These are phyloP conservation scores for Nicotiana sylvestris DNA, from an alignment of 257 asterid genomes.

Conservation along the genomic window DNA sequence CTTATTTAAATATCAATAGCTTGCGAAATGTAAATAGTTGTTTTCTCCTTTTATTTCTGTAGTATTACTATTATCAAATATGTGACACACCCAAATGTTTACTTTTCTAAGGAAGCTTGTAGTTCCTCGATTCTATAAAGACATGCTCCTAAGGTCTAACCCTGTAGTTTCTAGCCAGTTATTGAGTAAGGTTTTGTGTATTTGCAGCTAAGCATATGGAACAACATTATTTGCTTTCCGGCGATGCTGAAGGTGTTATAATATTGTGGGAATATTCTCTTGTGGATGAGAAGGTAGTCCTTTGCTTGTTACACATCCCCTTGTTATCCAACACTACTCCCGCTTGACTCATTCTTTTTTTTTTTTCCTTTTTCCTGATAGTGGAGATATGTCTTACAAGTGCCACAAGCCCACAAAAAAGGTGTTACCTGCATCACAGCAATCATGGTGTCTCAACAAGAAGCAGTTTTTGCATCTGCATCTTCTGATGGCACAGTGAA, in stretches of 20 bases:
- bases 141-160: background rate
- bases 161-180: background rate
- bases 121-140: background rate
- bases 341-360: background rate
- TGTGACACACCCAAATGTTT: background rate
- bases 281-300: conserved; percentile 59
- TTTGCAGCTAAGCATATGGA: conserved; percentile 54
- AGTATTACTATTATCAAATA: background rate
- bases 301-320: background rate
- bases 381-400: conserved; percentile 83
- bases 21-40: background rate
- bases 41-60: background rate
- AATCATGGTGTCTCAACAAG: conserved; percentile 56
- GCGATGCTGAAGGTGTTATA: conserved; percentile 86
- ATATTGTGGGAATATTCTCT: conserved; percentile 73
- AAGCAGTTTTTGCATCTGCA: conserved; percentile 75
- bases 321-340: background rate
- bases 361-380: conserved; percentile 15
- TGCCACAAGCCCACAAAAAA: conserved; percentile 72
- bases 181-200: background rate
- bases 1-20: background rate
- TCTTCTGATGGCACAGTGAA: conserved; percentile 82
- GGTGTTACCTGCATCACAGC: conserved; percentile 89
- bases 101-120: background rate
- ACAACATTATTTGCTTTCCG: conserved; percentile 68